Percentiles rank a stretch among this genome's conserved stretches.
Evolutionary conservation across 1,284 basidiomycete genomes (phyloP).

Genomic region (Puccinia hordei): DNA sequence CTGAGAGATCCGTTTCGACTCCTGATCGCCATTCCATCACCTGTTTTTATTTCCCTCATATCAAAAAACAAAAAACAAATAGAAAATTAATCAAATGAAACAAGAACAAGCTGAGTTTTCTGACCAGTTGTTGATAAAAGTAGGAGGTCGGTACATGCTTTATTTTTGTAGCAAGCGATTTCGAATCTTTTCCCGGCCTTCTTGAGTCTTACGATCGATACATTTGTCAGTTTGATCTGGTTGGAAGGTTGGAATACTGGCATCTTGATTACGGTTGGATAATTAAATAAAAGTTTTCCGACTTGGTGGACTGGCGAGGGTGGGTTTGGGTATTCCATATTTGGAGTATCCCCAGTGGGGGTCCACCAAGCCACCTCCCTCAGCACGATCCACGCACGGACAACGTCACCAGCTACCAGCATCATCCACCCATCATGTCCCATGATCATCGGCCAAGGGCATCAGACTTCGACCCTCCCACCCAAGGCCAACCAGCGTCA

Average conservation of each 20-base stretch:
- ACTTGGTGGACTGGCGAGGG: background rate
- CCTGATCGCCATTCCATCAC: slow-evolving; percentile 47
- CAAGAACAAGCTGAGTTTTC: slow-evolving; percentile 58
- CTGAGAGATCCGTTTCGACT: slow-evolving; percentile 82
- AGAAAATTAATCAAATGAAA: background rate
- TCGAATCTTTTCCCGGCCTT: slow-evolving; percentile 98
- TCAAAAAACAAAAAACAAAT: background rate
- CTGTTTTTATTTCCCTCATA: slow-evolving; percentile 14
- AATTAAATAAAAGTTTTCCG: too few species aligned
- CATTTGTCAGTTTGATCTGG: slow-evolving; percentile 69
- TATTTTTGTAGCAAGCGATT: slow-evolving; percentile 99
- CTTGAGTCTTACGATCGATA: slow-evolving; percentile 90
- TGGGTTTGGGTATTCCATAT: background rate
- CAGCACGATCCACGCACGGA: background rate
- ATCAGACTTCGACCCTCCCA: background rate
- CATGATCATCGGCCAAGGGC: slow-evolving; percentile 11
- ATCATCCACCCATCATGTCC: slow-evolving; percentile 1
- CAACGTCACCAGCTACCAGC: background rate
- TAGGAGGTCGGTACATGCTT: slow-evolving; percentile 67
- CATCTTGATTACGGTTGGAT: too few species aligned
- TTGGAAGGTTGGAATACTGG: slow-evolving; percentile 49
- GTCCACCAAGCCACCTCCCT: background rate
- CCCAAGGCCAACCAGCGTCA: background rate
- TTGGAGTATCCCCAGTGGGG: slow-evolving; percentile 2
- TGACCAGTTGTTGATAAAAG: slow-evolving; percentile 65